Evolutionary conservation across 345 rosid genomes (phyloP).

Genomic region (Moringa oleifera): DNA sequence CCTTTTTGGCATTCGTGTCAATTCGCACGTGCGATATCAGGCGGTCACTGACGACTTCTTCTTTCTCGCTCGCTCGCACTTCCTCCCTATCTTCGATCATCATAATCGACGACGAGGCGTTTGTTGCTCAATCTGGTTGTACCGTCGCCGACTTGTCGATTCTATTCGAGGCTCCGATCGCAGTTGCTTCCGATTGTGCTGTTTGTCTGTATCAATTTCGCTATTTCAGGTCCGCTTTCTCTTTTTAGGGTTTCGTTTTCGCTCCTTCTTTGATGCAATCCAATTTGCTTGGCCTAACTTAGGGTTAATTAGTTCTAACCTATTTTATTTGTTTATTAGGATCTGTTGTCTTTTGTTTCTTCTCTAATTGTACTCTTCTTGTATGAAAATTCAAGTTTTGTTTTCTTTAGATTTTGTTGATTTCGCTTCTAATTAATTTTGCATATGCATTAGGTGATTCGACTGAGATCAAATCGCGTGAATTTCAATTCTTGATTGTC

Average conservation of each 20-base stretch:
- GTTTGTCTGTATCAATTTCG: background rate
- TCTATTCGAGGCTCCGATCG: constrained; percentile 8
- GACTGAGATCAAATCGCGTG: constrained; percentile 4
- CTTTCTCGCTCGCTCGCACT: constrained; percentile 10
- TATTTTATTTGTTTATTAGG: background rate
- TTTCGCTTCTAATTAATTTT: constrained; percentile 10
- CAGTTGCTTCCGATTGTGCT: constrained; percentile 13
- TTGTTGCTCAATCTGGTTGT: background rate
- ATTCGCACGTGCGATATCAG: constrained; percentile 32
- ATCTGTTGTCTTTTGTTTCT: background rate
- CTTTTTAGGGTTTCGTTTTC: constrained; percentile 14
- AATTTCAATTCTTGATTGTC: background rate
- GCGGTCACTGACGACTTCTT: constrained; percentile 17
- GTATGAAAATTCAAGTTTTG: background rate
- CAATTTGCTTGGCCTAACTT: background rate
- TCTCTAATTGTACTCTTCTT: background rate
- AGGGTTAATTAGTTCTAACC: constrained; percentile 8
- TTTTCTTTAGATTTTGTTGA: background rate
- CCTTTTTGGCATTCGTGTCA: constrained; percentile 12
- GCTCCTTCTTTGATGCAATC: constrained; percentile 4
- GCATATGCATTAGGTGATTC: constrained; percentile 8
- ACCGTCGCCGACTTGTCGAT: constrained; percentile 1
- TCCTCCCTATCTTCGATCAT: no score
- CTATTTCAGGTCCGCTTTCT: constrained; percentile 16
- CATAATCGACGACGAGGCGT: constrained; percentile 6